Evolutionary conservation across 2,329 filamentous ascomycete genomes (phyloP).

Genomic region (Arthroderma sp.): DNA sequence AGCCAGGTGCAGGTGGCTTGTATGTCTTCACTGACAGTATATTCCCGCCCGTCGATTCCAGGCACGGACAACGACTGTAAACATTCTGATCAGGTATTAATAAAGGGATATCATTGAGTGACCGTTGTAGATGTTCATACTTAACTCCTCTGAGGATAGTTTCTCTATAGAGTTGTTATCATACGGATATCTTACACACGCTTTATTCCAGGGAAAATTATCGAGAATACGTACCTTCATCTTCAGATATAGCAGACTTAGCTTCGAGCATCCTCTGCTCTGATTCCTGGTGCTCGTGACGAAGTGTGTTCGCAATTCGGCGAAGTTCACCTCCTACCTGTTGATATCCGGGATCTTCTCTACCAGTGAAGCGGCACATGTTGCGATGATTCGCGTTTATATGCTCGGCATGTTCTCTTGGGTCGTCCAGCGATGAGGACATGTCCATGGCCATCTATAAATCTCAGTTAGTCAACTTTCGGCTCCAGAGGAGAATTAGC

Average conservation of each 20-base stretch:
- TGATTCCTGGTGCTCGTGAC: background rate
- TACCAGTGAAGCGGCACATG: conserved; percentile 26
- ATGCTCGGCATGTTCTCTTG: conserved; percentile 24
- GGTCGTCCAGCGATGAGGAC: conserved; percentile 26
- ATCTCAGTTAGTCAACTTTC: background rate
- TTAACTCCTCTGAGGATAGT: background rate
- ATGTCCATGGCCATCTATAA: conserved; percentile 26
- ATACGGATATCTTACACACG: too few relatives aligned
- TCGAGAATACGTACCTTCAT: background rate
- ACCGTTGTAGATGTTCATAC: background rate
- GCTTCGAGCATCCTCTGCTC: background rate
- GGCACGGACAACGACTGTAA: conserved; percentile 25
- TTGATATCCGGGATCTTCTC: conserved; percentile 22
- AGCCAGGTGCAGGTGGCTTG: conserved; percentile 35
- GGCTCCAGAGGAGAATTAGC: background rate
- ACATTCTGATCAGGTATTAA: background rate
- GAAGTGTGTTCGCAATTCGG: background rate
- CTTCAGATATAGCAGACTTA: background rate
- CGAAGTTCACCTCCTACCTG: conserved; percentile 20
- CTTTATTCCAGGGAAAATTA: background rate
- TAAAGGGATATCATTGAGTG: background rate
- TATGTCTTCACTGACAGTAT: conserved; percentile 29
- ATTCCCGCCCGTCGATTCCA: conserved; percentile 30
- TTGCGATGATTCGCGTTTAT: conserved; percentile 27
- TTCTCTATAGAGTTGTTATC: background rate